These are phyloP conservation scores for Ogataea sp. DNA, from an alignment of 805 yeast species.

Conservation along the genomic window DNA sequence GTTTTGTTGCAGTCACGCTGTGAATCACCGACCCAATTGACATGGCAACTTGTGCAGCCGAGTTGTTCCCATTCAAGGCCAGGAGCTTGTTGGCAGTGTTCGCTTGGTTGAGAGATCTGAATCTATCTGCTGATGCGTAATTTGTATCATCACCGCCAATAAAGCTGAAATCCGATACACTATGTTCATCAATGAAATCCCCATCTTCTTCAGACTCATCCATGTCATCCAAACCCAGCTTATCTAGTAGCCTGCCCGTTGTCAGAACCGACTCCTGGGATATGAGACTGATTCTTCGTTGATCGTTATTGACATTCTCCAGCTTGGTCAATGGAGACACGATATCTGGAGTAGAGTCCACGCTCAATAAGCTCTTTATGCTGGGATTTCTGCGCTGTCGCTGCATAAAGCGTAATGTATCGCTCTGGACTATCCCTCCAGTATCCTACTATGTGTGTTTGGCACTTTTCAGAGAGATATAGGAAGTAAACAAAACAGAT, in stretches of 20 bases:
- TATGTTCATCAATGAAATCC: background rate
- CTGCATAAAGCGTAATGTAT: too few species aligned
- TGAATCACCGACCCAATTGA: constrained; percentile 17
- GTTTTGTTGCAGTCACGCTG: constrained; percentile 29
- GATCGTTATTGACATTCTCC: constrained; percentile 2
- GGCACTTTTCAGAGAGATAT: too few species aligned
- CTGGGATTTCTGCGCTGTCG: background rate
- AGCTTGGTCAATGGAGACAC: constrained; percentile 8
- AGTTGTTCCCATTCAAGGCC: constrained; percentile 6
- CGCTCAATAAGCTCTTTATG: background rate
- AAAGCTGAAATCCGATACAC: background rate
- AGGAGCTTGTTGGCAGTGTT: constrained; percentile 3
- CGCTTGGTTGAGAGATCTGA: constrained; percentile 22
- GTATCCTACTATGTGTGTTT: too few species aligned
- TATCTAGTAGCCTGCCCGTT: constrained; percentile 25
- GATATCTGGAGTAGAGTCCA: background rate
- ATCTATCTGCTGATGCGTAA: constrained; percentile 21
- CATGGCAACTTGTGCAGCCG: constrained; percentile 14
- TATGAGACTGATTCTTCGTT: constrained; percentile 12
- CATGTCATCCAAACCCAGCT: constrained; percentile 22
- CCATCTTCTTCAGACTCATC: constrained; percentile 10
- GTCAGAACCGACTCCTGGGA: constrained; percentile 21
- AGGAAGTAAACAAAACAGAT: too few species aligned
- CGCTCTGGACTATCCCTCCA: background rate
- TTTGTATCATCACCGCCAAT: constrained; percentile 2